Conservation (phyloP, 768 basidiomycete genomes). For the Peribolospora kevripleyi region DNA sequence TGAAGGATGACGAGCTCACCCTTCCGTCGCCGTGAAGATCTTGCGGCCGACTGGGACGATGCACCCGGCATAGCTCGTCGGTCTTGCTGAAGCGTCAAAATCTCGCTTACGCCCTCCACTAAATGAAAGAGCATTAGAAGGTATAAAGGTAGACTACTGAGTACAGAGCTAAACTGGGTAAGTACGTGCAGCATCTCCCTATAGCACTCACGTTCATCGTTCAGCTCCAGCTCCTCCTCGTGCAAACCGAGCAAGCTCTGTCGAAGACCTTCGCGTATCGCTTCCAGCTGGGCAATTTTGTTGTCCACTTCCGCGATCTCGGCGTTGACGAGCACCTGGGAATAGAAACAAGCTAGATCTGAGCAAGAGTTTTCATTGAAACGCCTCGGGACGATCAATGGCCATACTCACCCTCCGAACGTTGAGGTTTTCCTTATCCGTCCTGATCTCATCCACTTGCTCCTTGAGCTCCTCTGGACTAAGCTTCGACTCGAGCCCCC, state of each 20-base stretch:
- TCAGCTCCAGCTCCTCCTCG: constrained; percentile 89
- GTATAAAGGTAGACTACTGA: background rate
- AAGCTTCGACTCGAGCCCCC: constrained; percentile 1
- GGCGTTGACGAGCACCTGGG: constrained; percentile 52
- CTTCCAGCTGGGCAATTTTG: constrained; percentile 68
- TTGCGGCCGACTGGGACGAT: background rate
- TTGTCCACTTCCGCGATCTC: constrained; percentile 73
- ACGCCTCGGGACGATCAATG: background rate
- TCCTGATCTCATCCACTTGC: constrained; percentile 61
- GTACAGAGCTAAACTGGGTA: background rate
- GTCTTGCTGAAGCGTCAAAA: constrained; percentile 24
- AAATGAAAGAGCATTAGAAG: background rate
- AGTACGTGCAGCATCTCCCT: background rate
- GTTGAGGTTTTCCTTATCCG: constrained; percentile 78
- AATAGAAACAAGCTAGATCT: constrained; percentile 3
- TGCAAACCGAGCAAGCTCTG: constrained; percentile 60
- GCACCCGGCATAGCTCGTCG: background rate
- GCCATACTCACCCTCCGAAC: constrained; percentile 47
- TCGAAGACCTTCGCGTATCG: constrained; percentile 53
- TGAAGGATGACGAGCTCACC: background rate
- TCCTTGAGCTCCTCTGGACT: constrained; percentile 50
- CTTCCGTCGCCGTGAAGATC: too few species aligned
- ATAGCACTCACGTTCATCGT: constrained; percentile 56
- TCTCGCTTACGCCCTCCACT: constrained; percentile 80
- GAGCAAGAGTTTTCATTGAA: constrained; percentile 1